Evolutionary conservation across 208 protist genomes (phyloP), one percentile per base, ranked within the genome.

Genomic region (Zelonia costaricensis): DNA sequence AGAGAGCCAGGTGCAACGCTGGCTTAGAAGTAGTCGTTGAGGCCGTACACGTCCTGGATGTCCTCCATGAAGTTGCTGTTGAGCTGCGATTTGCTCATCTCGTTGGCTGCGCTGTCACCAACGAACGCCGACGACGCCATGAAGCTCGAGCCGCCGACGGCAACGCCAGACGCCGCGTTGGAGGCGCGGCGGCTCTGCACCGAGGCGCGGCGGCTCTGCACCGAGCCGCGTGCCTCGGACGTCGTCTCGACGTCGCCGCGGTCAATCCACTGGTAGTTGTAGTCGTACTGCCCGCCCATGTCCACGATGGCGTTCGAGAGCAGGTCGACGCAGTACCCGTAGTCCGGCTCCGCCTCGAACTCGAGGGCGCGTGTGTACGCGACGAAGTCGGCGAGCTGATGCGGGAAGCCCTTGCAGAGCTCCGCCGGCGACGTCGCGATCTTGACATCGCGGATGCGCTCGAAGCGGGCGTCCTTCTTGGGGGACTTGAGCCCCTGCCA

Each of bases 401-500:
- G 33, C 18, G 88, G 86, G 65, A 74, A 81, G 10, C 82, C 88
- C 16, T 70, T 43, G 39, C 59, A 74, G 8, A 96, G 78, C 16
- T 66, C 35, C n/a, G 74, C 66, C 0, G 78, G 63, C 0, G 84
- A 68, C 4, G 76, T 92, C 15, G 57, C 47, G 5, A 80, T 62
- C 63, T 96, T 96, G 8, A 81, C 57, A 20, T 84, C 74, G 27
- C 70, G 55, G 63, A 94, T 86, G 44, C 57, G 65, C 52, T 64
- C 51, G 49, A 82, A 93, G 27, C 53, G 68, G 6, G 59, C 18
- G 43, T 79, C 74, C 22, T 61, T 75, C 59, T 73, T 84, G 3
- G 54, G 33, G 1, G 68, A 31, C 48, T 83, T 86, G 47, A 96
- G 74, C 10, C 87, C 87, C 48, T 94, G 86, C 98, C 98, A 99